Evolutionary conservation across 257 asterid species (phyloP), one percentile per base, ranked within the genome.

Genomic region (Galeopsis tetrahit): DNA sequence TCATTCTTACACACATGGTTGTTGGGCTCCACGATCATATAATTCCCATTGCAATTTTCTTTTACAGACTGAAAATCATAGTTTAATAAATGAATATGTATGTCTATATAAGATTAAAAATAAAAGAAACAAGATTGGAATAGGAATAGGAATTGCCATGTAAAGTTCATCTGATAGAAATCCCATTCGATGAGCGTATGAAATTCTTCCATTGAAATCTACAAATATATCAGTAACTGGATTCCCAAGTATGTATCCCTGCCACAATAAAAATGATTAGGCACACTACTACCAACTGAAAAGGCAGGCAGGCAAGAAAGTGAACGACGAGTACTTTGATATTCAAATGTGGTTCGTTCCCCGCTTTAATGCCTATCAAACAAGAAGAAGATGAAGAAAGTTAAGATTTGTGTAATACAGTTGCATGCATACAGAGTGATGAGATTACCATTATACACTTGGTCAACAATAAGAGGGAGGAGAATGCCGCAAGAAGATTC

Each of bases 221-320:
- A 21, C 40, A 14, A 0, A 0, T 6, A 67, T 0, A 39, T 75
- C 74, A 6, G 81, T 71, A 3, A 34, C 1, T 9, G 81, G 81
- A 68, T 81, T 81, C 63, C 81, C 81, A 33, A 74, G 14, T 32
- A 72, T 2, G 70, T 81, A 81, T 7, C 85, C 85, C 80, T 81
- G 71, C 13, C n/a, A n/a, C 21, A 31, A 66, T 0, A 72, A 6
- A 11, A 1, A 58, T 39, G 43, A 39, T 4, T 28, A 32, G 15
- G 4, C 6, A 6, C 17, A 7, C 7, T 39, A 3, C 5, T 5
- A 39, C 43, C 43, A 52, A 53, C 55, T 35, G 31, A n/a, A 8
- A 11, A 21, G 28, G 28, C 28, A 5, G 28, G 28, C 28, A 5
- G 15, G 49, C 32, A 15, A 39, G 7, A 0, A 31, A 35, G 36